Conservation (phyloP, 2,329 filamentous ascomycete genomes). For the Ilyonectria destructans region DNA sequence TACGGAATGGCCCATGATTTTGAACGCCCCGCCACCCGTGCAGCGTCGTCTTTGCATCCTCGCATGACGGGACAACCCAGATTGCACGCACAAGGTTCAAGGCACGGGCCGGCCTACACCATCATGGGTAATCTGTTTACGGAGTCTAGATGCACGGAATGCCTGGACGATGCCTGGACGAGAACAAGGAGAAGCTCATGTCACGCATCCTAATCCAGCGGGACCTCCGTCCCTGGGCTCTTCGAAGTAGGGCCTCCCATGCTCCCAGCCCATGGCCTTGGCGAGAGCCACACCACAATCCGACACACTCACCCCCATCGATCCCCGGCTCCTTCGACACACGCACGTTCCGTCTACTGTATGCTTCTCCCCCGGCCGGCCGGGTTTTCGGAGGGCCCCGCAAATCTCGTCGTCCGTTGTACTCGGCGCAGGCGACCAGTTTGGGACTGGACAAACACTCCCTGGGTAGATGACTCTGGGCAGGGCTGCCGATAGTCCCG, state of each 20-base stretch:
- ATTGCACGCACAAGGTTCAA: conserved; percentile 19
- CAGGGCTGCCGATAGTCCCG: conserved; percentile 3
- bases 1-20: not conserved
- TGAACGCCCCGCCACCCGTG: not conserved
- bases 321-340: conserved; percentile 44
- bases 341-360: conserved; percentile 42
- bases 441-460: conserved; percentile 44
- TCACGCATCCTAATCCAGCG: conserved; percentile 16
- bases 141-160: conserved; percentile 3
- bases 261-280: conserved; percentile 10
- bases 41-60: not conserved
- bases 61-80: not conserved
- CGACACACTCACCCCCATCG: conserved; percentile 39
- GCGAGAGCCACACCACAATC: conserved; percentile 47
- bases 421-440: conserved; percentile 40
- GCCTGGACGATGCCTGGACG: not conserved
- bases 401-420: conserved; percentile 39
- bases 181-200: not conserved
- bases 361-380: conserved; percentile 37
- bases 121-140: conserved; percentile 27
- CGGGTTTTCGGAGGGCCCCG: conserved; percentile 35
- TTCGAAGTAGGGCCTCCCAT: conserved; percentile 19
- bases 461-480: conserved; percentile 30
- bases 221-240: conserved; percentile 17
- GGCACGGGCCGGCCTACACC: conserved; percentile 24